These are phyloP conservation scores for Ustilago cynodontis DNA, from an alignment of 1,284 basidiomycete genomes.

Conservation along the genomic window DNA sequence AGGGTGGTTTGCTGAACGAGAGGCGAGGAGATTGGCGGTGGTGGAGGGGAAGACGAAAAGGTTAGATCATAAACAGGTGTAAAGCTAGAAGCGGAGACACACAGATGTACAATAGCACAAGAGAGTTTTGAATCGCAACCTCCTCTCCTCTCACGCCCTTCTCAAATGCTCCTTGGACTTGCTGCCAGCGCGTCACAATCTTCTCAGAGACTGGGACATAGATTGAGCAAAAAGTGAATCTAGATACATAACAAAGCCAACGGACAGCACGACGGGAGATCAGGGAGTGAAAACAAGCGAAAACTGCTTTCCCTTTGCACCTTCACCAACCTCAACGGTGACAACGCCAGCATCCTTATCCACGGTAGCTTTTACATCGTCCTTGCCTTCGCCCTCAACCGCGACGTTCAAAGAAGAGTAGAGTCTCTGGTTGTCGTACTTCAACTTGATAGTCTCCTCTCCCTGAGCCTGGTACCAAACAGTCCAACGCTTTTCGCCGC, in stretches of 20 bases:
- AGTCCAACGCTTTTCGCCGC: constrained; percentile 57
- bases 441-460: constrained; percentile 49
- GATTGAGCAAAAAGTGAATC: constrained; percentile 4
- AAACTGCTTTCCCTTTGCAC: constrained; percentile 55
- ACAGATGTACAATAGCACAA: constrained; percentile 10
- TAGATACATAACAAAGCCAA: not conserved
- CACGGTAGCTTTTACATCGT: constrained; percentile 38
- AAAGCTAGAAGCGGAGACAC: not conserved
- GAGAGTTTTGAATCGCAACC: not conserved
- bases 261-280: not conserved
- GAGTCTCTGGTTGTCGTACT: constrained; percentile 56
- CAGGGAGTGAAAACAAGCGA: constrained; percentile 48
- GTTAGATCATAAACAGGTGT: constrained; percentile 31
- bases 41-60: not conserved
- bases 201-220: not conserved
- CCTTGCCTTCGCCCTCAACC: constrained; percentile 53
- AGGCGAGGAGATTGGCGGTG: constrained; percentile 18
- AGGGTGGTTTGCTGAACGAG: constrained; percentile 46
- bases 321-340: constrained; percentile 49
- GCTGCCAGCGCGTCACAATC: no score
- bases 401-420: constrained; percentile 51
- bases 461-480: constrained; percentile 50
- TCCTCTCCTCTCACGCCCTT: not conserved
- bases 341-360: constrained; percentile 47
- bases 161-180: no score